Conservation (phyloP, 768 basidiomycete species). For the Lactarius sanguifluus region DNA sequence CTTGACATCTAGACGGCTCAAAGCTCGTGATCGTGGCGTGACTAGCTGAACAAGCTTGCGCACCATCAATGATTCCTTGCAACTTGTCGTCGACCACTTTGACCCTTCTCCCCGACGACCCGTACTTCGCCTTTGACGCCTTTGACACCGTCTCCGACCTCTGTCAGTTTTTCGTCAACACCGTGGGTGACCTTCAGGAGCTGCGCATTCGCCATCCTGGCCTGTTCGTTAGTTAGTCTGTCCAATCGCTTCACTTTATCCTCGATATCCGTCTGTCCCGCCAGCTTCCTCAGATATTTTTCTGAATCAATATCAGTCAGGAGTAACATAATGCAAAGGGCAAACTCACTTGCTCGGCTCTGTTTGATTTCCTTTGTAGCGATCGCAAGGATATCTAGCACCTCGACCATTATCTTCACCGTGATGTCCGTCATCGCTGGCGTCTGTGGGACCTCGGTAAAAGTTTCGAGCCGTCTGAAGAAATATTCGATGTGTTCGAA, state of each 20-base stretch:
- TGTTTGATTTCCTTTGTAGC: conserved; percentile 4
- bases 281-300: conserved; percentile 8
- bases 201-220: background rate
- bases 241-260: conserved; percentile 8
- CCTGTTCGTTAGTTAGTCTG: background rate
- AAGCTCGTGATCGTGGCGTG: background rate
- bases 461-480: conserved; percentile 5
- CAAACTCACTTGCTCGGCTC: background rate
- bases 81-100: background rate
- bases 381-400: conserved; percentile 9
- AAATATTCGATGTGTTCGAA: conserved; percentile 8
- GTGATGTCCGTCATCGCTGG: conserved; percentile 1
- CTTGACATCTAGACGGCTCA: background rate
- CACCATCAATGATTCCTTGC: background rate
- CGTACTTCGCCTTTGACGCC: background rate
- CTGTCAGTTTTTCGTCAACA: background rate
- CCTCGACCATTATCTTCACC: conserved; percentile 7
- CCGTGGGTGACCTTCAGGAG: background rate
- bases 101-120: background rate
- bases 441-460: background rate
- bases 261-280: conserved; percentile 5
- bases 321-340: background rate
- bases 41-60: background rate
- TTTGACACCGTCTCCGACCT: background rate
- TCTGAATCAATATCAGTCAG: background rate